A percentile compares a stretch with the other conserved stretches of the same genome.
phyloP scores from a whole-genome alignment of 177 flowering plant species.

The Viscum album region DNA sequence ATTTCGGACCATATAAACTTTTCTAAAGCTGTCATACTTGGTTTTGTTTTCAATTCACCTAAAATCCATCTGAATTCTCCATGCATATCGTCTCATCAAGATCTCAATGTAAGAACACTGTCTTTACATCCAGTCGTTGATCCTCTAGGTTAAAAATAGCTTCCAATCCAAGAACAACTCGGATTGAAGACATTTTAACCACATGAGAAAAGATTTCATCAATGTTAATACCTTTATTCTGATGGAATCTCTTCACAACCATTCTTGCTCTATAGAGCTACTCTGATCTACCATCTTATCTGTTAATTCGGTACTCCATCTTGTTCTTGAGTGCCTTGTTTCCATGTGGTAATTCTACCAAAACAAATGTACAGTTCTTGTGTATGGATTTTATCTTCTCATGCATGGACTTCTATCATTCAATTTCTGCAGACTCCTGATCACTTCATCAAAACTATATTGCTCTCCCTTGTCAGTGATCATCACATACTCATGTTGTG shows the following conservation, averaged over 20 bases:
- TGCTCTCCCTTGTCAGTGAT: neutral
- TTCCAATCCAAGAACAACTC: too few relatives aligned
- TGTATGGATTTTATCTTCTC: neutral
- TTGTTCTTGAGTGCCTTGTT: neutral
- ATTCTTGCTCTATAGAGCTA: neutral
- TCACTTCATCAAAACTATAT: neutral
- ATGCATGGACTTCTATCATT: neutral
- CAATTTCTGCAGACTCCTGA: neutral
- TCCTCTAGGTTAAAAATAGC: too few relatives aligned
- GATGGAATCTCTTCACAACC: neutral
- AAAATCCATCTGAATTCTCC: too few relatives aligned
- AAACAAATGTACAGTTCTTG: neutral
- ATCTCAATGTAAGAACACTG: too few relatives aligned
- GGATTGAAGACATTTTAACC: neutral
- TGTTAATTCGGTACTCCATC: neutral
- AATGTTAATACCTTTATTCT: neutral
- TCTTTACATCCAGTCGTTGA: too few relatives aligned
- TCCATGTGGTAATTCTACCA: too few relatives aligned
- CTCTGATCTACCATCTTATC: neutral
- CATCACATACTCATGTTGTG: neutral
- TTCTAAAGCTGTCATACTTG: too few relatives aligned
- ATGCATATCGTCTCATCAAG: too few relatives aligned
- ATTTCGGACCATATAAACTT: too few relatives aligned
- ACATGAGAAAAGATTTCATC: neutral
- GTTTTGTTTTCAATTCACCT: too few relatives aligned